A percentile compares a stretch with the other conserved stretches of the same genome.
Conservation (phyloP, 768 basidiomycete species). For the Boletus eberwhitei region DNA sequence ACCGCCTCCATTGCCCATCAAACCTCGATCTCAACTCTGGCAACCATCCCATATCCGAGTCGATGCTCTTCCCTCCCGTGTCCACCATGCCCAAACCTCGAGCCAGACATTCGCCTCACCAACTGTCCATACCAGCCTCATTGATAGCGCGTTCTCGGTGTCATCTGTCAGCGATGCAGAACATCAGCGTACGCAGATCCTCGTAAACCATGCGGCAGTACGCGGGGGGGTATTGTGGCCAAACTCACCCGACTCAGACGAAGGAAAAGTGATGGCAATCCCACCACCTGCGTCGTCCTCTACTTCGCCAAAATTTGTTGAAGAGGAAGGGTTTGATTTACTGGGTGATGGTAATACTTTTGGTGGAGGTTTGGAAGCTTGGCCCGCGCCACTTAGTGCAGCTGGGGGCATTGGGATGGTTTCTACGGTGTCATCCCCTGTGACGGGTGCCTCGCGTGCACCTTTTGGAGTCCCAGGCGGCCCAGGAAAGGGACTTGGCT, state of each 20-base stretch:
- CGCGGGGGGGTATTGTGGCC: conserved; percentile 42
- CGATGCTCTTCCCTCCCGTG: conserved; percentile 13
- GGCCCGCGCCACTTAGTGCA: not conserved
- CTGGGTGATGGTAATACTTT: conserved; percentile 12
- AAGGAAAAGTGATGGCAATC: conserved; percentile 27
- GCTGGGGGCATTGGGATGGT: not conserved
- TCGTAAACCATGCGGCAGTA: conserved; percentile 56
- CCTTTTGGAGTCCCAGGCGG: conserved; percentile 2
- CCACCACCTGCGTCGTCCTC: conserved; percentile 25
- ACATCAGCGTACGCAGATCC: conserved; percentile 54
- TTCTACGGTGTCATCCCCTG: not conserved
- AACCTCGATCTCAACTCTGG: conserved; percentile 16
- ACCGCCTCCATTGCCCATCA: conserved; percentile 43
- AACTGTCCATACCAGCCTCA: conserved; percentile 13
- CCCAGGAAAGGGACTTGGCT: conserved; percentile 2
- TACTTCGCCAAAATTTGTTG: not conserved
- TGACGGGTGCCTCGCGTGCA: not conserved
- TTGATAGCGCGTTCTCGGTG: conserved; percentile 5
- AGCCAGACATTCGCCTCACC: conserved; percentile 14
- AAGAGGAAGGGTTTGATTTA: conserved; percentile 14
- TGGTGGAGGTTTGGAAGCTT: not conserved
- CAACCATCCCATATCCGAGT: conserved; percentile 2
- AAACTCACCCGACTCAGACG: conserved; percentile 13
- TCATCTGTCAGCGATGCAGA: conserved; percentile 38
- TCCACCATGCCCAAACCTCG: conserved; percentile 18